These are phyloP conservation scores for Dittrichia graveolens DNA, from an alignment of 129 eudicot genomes.

Conservation along the genomic window DNA sequence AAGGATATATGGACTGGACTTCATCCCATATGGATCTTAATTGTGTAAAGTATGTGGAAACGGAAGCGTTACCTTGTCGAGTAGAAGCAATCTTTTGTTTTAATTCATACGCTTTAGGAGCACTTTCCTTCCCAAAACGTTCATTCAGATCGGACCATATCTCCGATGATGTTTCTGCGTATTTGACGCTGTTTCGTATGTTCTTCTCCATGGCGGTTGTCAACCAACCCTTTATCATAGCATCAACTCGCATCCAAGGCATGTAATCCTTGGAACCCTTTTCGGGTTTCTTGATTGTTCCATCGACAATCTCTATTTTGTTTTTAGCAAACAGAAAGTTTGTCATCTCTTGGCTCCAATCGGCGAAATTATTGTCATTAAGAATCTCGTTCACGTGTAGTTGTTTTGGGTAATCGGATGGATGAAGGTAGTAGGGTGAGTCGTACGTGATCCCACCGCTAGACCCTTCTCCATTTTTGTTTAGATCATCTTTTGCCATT, in stretches of 20 bases:
- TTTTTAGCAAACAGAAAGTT: no score
- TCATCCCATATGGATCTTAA: not conserved
- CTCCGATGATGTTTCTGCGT: not conserved
- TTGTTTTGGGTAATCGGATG: not conserved
- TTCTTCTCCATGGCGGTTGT: not conserved
- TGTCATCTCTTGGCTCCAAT: no score
- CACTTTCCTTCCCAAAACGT: conserved; percentile 2
- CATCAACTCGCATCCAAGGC: conserved; percentile 4
- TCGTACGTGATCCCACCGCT: not conserved
- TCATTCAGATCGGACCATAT: not conserved
- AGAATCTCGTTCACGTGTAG: no score
- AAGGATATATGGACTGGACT: not conserved
- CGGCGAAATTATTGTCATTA: no score
- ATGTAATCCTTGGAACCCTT: no score
- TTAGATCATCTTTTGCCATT: no score
- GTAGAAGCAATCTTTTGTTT: conserved; percentile 5
- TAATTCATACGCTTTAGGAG: not conserved
- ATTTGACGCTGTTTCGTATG: not conserved
- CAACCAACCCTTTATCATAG: conserved; percentile 1
- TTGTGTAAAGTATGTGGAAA: not conserved
- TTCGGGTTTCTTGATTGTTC: no score
- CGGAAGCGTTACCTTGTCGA: not conserved
- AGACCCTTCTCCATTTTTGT: conserved; percentile 17
- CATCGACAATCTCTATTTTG: no score
- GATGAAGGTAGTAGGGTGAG: conserved; percentile 14